Evolutionary conservation across 2,329 filamentous ascomycete species (phyloP), one percentile per base, ranked within the genome.

Genomic region (Fusarium sarcochroum): DNA sequence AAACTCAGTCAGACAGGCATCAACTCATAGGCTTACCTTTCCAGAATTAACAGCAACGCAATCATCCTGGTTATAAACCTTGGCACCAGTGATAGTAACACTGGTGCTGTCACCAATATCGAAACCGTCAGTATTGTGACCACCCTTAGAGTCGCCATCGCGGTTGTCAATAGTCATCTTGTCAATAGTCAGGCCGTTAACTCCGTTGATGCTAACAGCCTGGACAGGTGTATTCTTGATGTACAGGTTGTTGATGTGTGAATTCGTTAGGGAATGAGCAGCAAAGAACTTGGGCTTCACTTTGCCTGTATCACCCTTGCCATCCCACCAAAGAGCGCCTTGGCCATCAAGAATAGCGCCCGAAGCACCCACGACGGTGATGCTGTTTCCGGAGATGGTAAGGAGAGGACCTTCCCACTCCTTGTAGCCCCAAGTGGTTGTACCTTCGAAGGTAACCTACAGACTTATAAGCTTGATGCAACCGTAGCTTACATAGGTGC

Each of bases 41-140:
- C 83, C 83, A 13, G 84, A 86, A 75, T 87, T 89, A 46, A 86
- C 66, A 7, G 86, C 86, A 25, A 89, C 79, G 68, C 87, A 89
- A 69, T 89, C 87, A 63, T 89, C 87, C 76, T 89, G 87, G 78
- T 89, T 89, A 69, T 85, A 82, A 42, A 89, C 81, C 51, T 79
- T 83, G 38, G 83, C 84, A 38, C 81, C 82, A 18, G 78, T 80
- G 53, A 89, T 88, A 46, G 78, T 82, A 30, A 89, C 79, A 49
- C 80, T 80, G 27, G 76, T 78, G 35, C 82, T 86, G 38, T 75
- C 78, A 51, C 84, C 83, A 59, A 89, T 82, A 65, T 89, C 86
- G 69, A 89, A 89, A 3, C 81, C 87, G 69, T 89, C 87, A 1
- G 86, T 89, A 78, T 89, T 89, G 68, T 85, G 76, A 27, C 76